These are phyloP conservation scores for Penicillium samsonianum DNA, from an alignment of 495 filamentous ascomycete species.

Conservation along the genomic window DNA sequence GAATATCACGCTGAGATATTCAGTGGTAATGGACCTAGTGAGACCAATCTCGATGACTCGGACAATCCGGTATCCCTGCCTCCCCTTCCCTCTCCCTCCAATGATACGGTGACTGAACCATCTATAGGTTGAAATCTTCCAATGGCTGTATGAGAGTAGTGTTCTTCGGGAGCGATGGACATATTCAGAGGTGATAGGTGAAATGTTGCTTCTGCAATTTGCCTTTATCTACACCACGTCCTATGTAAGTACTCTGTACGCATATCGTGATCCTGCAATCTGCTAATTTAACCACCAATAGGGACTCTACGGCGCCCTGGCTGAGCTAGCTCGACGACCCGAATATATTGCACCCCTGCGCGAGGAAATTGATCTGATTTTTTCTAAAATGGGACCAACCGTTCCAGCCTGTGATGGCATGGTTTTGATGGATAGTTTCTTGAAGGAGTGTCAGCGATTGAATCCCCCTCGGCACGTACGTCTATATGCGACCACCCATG, in stretches of 20 bases:
- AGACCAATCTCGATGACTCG: slow-evolving; percentile 1
- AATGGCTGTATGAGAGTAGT: slow-evolving; percentile 28
- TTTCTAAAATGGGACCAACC: slow-evolving; percentile 16
- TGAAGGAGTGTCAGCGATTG: slow-evolving; percentile 34
- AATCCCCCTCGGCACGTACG: slow-evolving; percentile 31
- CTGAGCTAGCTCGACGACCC: slow-evolving; percentile 28
- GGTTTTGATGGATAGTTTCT: slow-evolving; percentile 30
- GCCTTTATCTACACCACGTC: slow-evolving; percentile 32
- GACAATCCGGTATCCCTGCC: slow-evolving; percentile 19
- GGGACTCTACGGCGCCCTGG: slow-evolving; percentile 26
- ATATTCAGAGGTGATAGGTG: slow-evolving; percentile 29
- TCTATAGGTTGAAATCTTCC: slow-evolving; percentile 27
- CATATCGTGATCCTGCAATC: background rate
- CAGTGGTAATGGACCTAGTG: background rate
- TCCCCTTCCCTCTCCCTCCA: background rate
- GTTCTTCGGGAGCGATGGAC: slow-evolving; percentile 24
- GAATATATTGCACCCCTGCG: slow-evolving; percentile 31
- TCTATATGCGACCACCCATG: slow-evolving; percentile 3
- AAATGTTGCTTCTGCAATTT: slow-evolving; percentile 30
- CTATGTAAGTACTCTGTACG: slow-evolving; percentile 18
- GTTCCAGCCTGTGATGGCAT: slow-evolving; percentile 21
- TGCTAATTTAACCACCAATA: slow-evolving; percentile 7
- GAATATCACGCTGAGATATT: slow-evolving; percentile 26
- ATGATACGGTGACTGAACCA: background rate
- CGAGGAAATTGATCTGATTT: slow-evolving; percentile 21